Evolutionary conservation across 805 yeast genomes (phyloP).

Genomic region (Dipodascus geniculatus): DNA sequence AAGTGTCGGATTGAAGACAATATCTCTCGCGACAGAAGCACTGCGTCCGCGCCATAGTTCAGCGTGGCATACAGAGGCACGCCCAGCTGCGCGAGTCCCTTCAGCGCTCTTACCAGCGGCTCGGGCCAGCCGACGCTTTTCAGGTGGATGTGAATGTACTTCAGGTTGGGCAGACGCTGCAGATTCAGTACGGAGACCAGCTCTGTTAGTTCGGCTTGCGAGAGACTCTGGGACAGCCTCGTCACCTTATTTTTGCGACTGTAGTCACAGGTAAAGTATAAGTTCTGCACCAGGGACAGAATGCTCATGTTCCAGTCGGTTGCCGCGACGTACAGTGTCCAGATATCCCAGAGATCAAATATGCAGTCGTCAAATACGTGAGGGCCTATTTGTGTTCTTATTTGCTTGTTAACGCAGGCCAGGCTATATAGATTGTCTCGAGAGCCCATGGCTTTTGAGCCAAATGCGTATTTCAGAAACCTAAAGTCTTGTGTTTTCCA

Average conservation of each 20-base stretch:
- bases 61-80: background rate
- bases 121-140: background rate
- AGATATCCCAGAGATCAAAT: conserved; percentile 13
- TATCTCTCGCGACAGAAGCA: background rate
- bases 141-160: background rate
- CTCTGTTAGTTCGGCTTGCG: background rate
- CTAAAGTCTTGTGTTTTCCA: background rate
- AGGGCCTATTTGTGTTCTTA: conserved; percentile 51
- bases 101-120: background rate
- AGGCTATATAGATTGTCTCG: conserved; percentile 45
- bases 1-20: background rate
- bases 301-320: background rate
- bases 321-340: background rate
- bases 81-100: background rate
- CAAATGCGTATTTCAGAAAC: background rate
- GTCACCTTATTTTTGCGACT: background rate
- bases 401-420: conserved; percentile 36
- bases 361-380: conserved; percentile 52
- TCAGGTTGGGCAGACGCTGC: background rate
- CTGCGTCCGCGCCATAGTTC: background rate
- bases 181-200: background rate
- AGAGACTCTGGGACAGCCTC: background rate
- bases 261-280: background rate
- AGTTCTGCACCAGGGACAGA: background rate
- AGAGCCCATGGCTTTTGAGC: conserved; percentile 27